Conservation (phyloP, 2,329 filamentous ascomycete genomes). For the Cercospora sesami region DNA sequence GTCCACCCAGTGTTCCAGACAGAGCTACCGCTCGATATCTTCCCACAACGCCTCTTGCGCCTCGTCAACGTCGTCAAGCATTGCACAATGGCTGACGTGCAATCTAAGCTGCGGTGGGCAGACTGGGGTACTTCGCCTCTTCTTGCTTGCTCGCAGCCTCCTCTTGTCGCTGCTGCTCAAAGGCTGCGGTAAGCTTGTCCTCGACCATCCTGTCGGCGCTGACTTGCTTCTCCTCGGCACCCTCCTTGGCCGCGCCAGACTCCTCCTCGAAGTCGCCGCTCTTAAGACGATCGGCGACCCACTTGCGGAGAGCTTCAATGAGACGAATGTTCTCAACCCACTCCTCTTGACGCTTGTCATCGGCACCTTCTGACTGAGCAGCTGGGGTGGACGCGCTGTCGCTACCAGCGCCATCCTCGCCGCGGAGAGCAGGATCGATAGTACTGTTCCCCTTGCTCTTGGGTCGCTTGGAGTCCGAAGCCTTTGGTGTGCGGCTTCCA, state of each 20-base stretch:
- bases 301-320: conserved; percentile 60
- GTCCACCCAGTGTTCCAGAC: conserved; percentile 7
- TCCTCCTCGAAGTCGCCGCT: conserved; percentile 51
- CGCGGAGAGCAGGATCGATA: conserved; percentile 42
- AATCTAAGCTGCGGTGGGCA: conserved; percentile 22
- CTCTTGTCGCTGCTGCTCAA: conserved; percentile 22
- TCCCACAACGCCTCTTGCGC: conserved; percentile 19
- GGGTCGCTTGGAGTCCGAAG: conserved; percentile 31
- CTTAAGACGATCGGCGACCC: conserved; percentile 57
- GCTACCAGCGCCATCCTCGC: conserved; percentile 33
- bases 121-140: conserved; percentile 27
- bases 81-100: neutral
- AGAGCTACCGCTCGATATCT: conserved; percentile 17
- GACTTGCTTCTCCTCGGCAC: conserved; percentile 23
- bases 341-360: conserved; percentile 52
- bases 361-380: conserved; percentile 36
- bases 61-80: conserved; percentile 18
- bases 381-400: conserved; percentile 34
- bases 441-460: conserved; percentile 38
- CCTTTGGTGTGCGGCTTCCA: conserved; percentile 39
- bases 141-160: conserved; percentile 13
- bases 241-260: conserved; percentile 20
- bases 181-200: conserved; percentile 29
- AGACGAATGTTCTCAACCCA: conserved; percentile 67
- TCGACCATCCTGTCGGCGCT: conserved; percentile 29